A percentile compares a stretch with the other conserved stretches of the same genome.
phyloP scores from a whole-genome alignment of 202 grass and related monocot genomes.

The Zizania palustris region DNA sequence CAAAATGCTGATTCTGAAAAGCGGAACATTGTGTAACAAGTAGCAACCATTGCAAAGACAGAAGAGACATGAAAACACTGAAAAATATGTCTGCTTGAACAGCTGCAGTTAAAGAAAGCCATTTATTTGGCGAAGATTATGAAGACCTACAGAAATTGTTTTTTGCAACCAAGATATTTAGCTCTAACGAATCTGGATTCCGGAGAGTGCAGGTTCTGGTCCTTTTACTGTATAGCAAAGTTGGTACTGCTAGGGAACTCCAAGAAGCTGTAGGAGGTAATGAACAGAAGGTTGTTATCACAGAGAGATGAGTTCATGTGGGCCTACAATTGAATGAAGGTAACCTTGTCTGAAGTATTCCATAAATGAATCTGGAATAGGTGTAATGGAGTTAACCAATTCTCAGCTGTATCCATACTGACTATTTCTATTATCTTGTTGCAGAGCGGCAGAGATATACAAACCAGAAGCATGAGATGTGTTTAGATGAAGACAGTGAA shows the following conservation, averaged over 20 bases:
- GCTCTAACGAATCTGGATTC: slow-evolving; percentile 63
- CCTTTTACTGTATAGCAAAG: slow-evolving; percentile 55
- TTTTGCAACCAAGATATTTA: slow-evolving; percentile 86
- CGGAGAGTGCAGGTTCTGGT: slow-evolving; percentile 54
- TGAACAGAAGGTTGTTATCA: slow-evolving; percentile 64
- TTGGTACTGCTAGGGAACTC: slow-evolving; percentile 57
- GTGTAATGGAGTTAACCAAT: neutral
- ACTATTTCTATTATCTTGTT: slow-evolving; percentile 38
- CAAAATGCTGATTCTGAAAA: slow-evolving; percentile 74
- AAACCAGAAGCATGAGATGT: slow-evolving; percentile 77
- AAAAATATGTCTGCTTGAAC: slow-evolving; percentile 45
- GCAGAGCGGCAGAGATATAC: slow-evolving; percentile 69
- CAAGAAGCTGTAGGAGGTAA: slow-evolving; percentile 53
- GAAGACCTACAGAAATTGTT: slow-evolving; percentile 84
- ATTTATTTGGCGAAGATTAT: slow-evolving; percentile 92
- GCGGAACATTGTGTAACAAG: slow-evolving; percentile 69
- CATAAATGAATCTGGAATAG: slow-evolving; percentile 23
- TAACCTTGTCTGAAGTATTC: slow-evolving; percentile 36
- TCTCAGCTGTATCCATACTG: slow-evolving; percentile 22
- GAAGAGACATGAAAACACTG: slow-evolving; percentile 75
- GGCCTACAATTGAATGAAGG: slow-evolving; percentile 89
- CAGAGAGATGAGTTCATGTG: slow-evolving; percentile 91
- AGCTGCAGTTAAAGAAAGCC: slow-evolving; percentile 56
- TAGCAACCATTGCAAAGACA: slow-evolving; percentile 69
- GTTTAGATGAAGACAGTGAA: slow-evolving; percentile 79